phyloP scores from a whole-genome alignment of 2,329 filamentous ascomycete genomes.

The Fusarium sp. region DNA sequence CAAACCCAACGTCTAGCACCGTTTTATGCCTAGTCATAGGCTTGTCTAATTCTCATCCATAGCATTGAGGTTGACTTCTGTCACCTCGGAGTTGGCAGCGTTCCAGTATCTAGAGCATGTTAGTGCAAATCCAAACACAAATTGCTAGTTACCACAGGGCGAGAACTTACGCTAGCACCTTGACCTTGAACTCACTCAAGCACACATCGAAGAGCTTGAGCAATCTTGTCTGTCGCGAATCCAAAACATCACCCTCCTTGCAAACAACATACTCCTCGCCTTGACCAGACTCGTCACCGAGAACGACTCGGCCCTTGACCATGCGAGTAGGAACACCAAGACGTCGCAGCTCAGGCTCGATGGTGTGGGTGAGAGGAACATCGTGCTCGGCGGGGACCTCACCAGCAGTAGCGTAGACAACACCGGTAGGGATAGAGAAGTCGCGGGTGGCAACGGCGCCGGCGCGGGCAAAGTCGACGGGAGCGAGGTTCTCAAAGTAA shows the following conservation, averaged over 20 bases:
- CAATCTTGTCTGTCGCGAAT: conserved; percentile 91
- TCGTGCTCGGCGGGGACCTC: conserved; percentile 85
- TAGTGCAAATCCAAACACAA: conserved; percentile 13
- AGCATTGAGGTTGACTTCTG: conserved; percentile 60
- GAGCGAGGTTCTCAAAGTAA: conserved; percentile 78
- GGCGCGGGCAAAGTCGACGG: conserved; percentile 91
- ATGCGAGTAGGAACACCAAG: conserved; percentile 91
- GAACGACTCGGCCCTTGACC: conserved; percentile 86
- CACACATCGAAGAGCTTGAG: conserved; percentile 94
- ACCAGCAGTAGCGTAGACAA: conserved; percentile 83
- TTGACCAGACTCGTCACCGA: conserved; percentile 69
- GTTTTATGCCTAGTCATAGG: conserved; percentile 23
- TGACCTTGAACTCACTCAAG: conserved; percentile 89
- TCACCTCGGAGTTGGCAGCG: conserved; percentile 69
- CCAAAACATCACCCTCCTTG: conserved; percentile 84
- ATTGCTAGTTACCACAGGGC: neutral
- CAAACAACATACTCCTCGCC: conserved; percentile 79
- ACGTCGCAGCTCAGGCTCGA: conserved; percentile 91
- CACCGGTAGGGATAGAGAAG: conserved; percentile 85
- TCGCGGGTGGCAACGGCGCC: conserved; percentile 79
- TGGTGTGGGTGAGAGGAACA: conserved; percentile 84
- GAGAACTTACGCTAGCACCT: conserved; percentile 74
- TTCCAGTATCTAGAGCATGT: conserved; percentile 67
- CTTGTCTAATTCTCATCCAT: conserved; percentile 51
- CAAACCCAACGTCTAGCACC: conserved; percentile 46